These are phyloP conservation scores for Cutaneotrichosporon curvatum DNA, from an alignment of 1,284 basidiomycete genomes.

Conservation along the genomic window DNA sequence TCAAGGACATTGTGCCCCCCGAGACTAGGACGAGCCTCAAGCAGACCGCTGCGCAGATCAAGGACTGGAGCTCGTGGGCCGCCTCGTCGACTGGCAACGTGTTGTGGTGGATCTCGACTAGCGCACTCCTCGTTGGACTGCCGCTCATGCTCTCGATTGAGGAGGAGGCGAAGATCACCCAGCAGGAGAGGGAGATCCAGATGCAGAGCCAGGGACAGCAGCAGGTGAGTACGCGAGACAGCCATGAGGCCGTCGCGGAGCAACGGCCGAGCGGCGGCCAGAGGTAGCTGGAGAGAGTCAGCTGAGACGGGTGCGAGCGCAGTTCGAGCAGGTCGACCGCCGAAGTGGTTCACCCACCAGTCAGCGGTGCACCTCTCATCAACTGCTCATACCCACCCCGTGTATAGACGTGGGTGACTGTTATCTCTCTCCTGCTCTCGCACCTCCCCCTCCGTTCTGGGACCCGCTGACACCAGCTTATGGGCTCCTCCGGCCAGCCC, in stretches of 20 bases:
- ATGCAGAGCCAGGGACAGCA: conserved; percentile 88
- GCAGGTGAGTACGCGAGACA: conserved; percentile 55
- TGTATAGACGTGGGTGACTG: too few relatives aligned
- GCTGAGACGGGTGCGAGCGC: not conserved
- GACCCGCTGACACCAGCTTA: conserved; percentile 9
- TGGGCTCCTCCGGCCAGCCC: conserved; percentile 13
- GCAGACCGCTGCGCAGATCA: conserved; percentile 56
- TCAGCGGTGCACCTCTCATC: too few relatives aligned
- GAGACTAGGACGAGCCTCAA: conserved; percentile 70
- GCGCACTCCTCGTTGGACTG: conserved; percentile 83
- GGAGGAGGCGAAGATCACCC: conserved; percentile 88
- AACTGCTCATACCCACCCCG: too few relatives aligned
- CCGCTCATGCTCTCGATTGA: conserved; percentile 88
- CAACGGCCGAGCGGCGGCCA: not conserved
- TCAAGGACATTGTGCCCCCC: conserved; percentile 92
- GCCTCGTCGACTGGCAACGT: conserved; percentile 66
- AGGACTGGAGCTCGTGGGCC: conserved; percentile 55
- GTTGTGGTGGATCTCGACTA: conserved; percentile 92
- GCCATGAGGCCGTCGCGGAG: not conserved
- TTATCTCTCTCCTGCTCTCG: not conserved
- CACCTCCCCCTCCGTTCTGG: not conserved
- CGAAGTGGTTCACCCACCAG: too few relatives aligned
- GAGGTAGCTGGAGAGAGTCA: not conserved
- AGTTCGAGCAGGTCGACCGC: not conserved
- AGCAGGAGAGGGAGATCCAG: conserved; percentile 90